Evolutionary conservation across 208 protist species (phyloP), one percentile per base, ranked within the genome.

Genomic region (Wallacemonas sp.): DNA sequence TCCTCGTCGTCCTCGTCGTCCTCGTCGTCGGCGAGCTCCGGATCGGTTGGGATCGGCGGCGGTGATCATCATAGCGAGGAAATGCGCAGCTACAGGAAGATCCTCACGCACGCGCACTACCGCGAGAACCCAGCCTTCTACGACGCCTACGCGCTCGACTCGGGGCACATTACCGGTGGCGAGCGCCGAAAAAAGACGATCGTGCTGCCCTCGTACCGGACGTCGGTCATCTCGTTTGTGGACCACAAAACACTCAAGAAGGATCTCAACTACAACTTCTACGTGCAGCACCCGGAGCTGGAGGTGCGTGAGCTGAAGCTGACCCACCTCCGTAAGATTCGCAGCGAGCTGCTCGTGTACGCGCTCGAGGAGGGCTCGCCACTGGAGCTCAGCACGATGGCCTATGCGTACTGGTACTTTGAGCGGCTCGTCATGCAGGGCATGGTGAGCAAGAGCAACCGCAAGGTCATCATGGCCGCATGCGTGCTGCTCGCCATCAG

Each of bases 361-460:
- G 85, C 77, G 21, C 71, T 95, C 1, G 80, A 90, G 75, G 76
- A 88, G 55, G 72, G 72, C 46, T 85, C 77, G 2, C 76, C 83
- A 19, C 65, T 95, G 24, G 85, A 95, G 62, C 61, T 95, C 19
- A 72, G 72, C 46, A 92, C 88, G 12, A 68, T 83, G 29, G 85
- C 88, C 16, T 75, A 92, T 62, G 88, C 85, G n/a, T 90, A 92
- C 68, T 95, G 88, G 86, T 95, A 95, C 71, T 89, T 92, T 70
- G 88, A 95, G 73, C 76, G 88, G 6, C 77, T 95, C 33, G 74
- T 92, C 29, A 74, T 81, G 67, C 81, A 79, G 39, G 85, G 85
- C 16, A 92, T 92, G 85, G 88, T 95, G 47, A 75, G 81, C 26
- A 92, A 92, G 61, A 70, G 72, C 29, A 95, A 95, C 56, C 80